Evolutionary conservation across 2,329 filamentous ascomycete genomes (phyloP).

Genomic region (Fusarium sterilihyphosum): DNA sequence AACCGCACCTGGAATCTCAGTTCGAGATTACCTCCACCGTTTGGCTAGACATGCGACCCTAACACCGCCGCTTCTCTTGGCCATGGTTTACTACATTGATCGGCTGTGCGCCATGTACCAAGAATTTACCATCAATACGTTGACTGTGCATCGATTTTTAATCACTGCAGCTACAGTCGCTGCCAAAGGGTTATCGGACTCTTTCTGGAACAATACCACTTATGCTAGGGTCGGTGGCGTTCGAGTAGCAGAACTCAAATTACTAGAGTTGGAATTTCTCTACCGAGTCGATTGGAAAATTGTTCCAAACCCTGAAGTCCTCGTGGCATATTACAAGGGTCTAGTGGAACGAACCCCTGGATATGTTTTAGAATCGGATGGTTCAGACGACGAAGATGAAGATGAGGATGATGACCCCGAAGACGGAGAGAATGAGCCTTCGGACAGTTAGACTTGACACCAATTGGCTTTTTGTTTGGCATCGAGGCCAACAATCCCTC

Average conservation of each 20-base stretch:
- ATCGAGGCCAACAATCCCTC: constrained; percentile 4
- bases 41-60: constrained; percentile 94
- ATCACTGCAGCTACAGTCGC: constrained; percentile 96
- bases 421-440: constrained; percentile 27
- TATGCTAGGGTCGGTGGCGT: constrained; percentile 96
- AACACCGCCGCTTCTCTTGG: constrained; percentile 91
- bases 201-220: constrained; percentile 98
- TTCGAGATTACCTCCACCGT: constrained; percentile 91
- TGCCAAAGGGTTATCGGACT: constrained; percentile 94
- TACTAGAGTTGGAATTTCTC: constrained; percentile 93
- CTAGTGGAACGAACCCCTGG: constrained; percentile 75
- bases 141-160: constrained; percentile 96
- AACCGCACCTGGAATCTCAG: constrained; percentile 87
- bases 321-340: constrained; percentile 92
- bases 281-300: constrained; percentile 96
- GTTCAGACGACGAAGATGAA: constrained; percentile 47
- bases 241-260: constrained; percentile 85
- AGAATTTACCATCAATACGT: constrained; percentile 93
- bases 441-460: constrained; percentile 10
- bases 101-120: constrained; percentile 90
- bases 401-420: constrained; percentile 36
- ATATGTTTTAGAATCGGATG: constrained; percentile 60
- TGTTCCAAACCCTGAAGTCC: constrained; percentile 90
- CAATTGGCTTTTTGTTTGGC: background rate
- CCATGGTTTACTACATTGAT: constrained; percentile 99